Base-by-base conservation (phyloP, 495 filamentous ascomycete species). In the Tuber magnatum region DNA sequence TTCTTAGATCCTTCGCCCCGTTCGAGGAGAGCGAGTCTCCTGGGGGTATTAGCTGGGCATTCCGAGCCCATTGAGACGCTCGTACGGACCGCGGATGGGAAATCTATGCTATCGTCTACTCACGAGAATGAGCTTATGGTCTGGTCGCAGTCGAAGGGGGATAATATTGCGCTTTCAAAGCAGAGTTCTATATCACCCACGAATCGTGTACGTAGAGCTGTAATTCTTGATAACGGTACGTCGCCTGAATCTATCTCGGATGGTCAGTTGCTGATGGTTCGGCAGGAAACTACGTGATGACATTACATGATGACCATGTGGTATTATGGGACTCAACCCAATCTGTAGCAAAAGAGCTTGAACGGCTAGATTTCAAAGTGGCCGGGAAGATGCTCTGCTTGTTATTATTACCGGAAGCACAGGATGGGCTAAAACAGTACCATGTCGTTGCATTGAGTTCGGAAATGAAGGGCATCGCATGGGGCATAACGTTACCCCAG, bases 361-460 rank as follows among this genome's bases (percentile, higher is more conserved):
- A 71, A 72, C 74, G 81, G 2, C 86, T 87, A 73, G 81, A 85
- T 8, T 97, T 92, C 78, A 83, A 86, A 10, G 81, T 91, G 5
- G 83, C 85, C 39, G 92, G 91, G 41, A 94, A 93, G 82, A 91
- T 92, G 22, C 86, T 97, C 5, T 97, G 94, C 83, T 87, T 97
- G 38, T 84, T 98, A 18, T 87, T 91, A 32, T 86, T 97, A 20
- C 94, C 92, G 0, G 87, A 90, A 43, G 85, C 87, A 20, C 86
- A 89, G 32, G 84, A 86, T 61, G 85, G 87, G 72, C 84, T 83
- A 20, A 81, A 79, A 6, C 74, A 81, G 6, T 82, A 84, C 16
- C 92, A 97, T 84, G 86, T 97, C 68, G 94, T 93, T 28, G 92
- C 92, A 5, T 89, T 97, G 75, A 92, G 89, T 16, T 92, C 93